These are phyloP conservation scores for Leptosphaerulina australis DNA, from an alignment of 2,329 filamentous ascomycete species.

Conservation along the genomic window DNA sequence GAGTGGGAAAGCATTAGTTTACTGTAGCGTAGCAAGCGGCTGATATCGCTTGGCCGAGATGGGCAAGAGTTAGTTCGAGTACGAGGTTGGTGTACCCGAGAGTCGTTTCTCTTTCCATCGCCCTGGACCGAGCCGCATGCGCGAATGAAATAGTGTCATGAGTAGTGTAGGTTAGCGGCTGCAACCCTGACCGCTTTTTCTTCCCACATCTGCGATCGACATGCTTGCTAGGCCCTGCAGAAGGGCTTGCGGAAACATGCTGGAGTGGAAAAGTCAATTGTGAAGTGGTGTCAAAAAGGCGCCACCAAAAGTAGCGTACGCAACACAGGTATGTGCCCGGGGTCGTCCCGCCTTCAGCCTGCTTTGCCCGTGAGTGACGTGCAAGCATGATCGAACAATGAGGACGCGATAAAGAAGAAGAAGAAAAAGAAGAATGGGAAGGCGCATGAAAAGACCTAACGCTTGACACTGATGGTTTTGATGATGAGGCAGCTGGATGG, in stretches of 20 bases:
- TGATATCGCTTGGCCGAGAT: constrained; percentile 4
- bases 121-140: constrained; percentile 18
- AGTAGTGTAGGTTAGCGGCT: constrained; percentile 10
- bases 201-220: not conserved
- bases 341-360: not conserved
- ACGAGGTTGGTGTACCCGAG: constrained; percentile 9
- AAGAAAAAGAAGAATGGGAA: not conserved
- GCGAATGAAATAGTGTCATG: constrained; percentile 2
- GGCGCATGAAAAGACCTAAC: too few species aligned
- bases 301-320: not conserved
- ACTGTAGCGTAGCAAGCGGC: constrained; percentile 2
- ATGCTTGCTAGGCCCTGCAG: not conserved
- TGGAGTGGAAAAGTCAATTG: constrained; percentile 13
- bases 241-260: constrained; percentile 2
- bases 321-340: constrained; percentile 9
- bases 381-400: too few species aligned
- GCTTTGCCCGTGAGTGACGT: not conserved
- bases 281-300: not conserved
- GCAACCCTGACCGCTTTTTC: constrained; percentile 13
- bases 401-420: not conserved
- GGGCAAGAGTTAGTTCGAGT: constrained; percentile 11
- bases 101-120: constrained; percentile 8
- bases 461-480: too few species aligned
- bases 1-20: constrained; percentile 1
- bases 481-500: too few species aligned